These are phyloP conservation scores for Venturia pyrina DNA, from an alignment of 2,329 filamentous ascomycete species.

Conservation along the genomic window DNA sequence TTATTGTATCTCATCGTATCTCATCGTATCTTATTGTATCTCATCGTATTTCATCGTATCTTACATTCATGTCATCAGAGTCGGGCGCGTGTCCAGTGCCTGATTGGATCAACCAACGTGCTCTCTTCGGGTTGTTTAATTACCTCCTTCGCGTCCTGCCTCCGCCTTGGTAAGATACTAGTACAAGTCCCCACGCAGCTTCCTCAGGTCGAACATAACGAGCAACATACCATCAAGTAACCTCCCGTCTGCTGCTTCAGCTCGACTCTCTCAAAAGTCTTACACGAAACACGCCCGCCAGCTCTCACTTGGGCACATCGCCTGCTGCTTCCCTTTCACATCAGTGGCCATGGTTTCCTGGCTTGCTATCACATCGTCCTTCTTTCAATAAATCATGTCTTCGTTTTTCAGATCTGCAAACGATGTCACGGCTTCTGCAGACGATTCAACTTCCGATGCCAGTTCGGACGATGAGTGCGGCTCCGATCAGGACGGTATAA, in stretches of 20 bases:
- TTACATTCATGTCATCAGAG: too few species aligned
- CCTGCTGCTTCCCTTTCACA: too few species aligned
- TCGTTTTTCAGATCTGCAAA: constrained; percentile 17
- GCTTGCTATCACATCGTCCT: constrained; percentile 4
- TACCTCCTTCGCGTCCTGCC: too few species aligned
- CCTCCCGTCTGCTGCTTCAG: neutral
- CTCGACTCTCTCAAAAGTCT: neutral
- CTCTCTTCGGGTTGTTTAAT: neutral
- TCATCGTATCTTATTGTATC: too few species aligned
- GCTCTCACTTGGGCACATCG: neutral
- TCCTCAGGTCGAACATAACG: neutral
- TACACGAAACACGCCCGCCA: neutral
- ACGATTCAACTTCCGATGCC: neutral
- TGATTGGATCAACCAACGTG: neutral
- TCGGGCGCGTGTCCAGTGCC: neutral
- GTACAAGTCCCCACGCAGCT: neutral
- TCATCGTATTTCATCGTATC: too few species aligned
- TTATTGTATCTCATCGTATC: too few species aligned
- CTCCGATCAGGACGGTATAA: neutral
- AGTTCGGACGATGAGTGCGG: neutral
- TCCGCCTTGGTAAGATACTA: too few species aligned
- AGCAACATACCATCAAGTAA: neutral
- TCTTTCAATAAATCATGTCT: constrained; percentile 12
- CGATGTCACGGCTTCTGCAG: constrained; percentile 11
- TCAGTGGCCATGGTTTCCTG: neutral